Conservation (phyloP, 2,329 filamentous ascomycete genomes). For the Tolypocladium nubicola region DNA sequence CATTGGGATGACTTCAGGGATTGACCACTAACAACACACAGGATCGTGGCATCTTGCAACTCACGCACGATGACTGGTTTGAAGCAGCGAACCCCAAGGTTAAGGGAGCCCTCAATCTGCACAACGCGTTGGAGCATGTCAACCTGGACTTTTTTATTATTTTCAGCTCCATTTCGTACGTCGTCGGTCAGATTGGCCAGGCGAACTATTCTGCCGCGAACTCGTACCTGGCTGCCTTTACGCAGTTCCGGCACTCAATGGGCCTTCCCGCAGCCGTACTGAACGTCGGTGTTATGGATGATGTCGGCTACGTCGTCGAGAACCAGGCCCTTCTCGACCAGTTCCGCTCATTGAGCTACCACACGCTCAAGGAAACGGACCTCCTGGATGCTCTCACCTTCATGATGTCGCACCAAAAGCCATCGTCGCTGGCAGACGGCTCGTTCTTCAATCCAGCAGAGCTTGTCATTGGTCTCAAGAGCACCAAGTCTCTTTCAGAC, state of each 20-base stretch:
- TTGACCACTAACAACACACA: background rate
- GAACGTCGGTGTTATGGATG: constrained; percentile 2
- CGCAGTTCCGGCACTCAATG: constrained; percentile 4
- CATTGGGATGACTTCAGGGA: background rate
- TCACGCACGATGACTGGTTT: constrained; percentile 12
- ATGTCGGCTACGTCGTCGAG: background rate
- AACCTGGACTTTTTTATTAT: constrained; percentile 18
- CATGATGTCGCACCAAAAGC: constrained; percentile 3
- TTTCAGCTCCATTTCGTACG: constrained; percentile 14
- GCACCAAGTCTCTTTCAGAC: constrained; percentile 4
- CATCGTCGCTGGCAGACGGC: background rate
- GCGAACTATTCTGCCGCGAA: constrained; percentile 22
- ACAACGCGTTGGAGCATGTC: constrained; percentile 8
- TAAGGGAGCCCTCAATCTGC: constrained; percentile 20
- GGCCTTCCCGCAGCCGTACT: constrained; percentile 5
- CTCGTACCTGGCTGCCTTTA: constrained; percentile 15
- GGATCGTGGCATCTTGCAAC: constrained; percentile 3
- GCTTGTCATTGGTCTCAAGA: constrained; percentile 5
- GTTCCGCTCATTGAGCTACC: constrained; percentile 2
- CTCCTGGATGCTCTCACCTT: constrained; percentile 2
- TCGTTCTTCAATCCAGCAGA: background rate
- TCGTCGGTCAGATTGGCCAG: constrained; percentile 15
- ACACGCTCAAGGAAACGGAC: constrained; percentile 5
- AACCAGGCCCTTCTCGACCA: constrained; percentile 4
- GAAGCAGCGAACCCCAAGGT: constrained; percentile 16